Evolutionary conservation across 176 grass and related monocot species (phyloP), one percentile per base, ranked within the genome.

Genomic region (Triticum aestivum): DNA sequence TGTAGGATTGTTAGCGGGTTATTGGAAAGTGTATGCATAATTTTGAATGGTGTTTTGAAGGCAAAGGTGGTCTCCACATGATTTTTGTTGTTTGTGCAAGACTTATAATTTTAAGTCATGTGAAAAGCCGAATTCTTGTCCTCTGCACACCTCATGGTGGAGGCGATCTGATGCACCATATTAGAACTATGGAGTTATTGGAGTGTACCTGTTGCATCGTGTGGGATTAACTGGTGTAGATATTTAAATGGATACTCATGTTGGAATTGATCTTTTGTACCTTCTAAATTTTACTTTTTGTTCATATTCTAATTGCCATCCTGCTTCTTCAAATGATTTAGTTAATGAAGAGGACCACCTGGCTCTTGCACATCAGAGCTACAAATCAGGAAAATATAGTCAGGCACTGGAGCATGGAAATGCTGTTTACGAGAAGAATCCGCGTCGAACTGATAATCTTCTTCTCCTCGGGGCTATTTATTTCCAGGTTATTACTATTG

Each of bases 381-480:
- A 94, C 61, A 85, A 85, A 63, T 73, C 87, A 26, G 87, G 92
- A 70, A 90, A 92, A 34, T 94, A 90, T 68, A 90, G 74, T 8
- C 73, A 92, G 65, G 92, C 92, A 64, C 44, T 94, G 15, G 93
- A 94, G 65, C 85, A 92, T 34, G 78, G 90, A 56, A 90, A 68
- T 81, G 35, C 67, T 64, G 71, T 92, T 82, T 90, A 94, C 33
- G 82, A 87, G 68, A 86, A 86, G 64, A 94, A 90, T 47, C 90
- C 87, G 33, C 45, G 79, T 2, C 85, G 88, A 14, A 92, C 93
- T 58, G 90, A 94, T 88, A 94, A 94, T 85, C 85, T 94, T 18
- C 87, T 92, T 79, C 87, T 94, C 13, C 87, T 94, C 30, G 93
- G 93, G 21, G 93, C 93, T 75, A 88, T 94, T 75, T 86, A 92